These are phyloP conservation scores for Tylopilus sp. DNA, from an alignment of 1,284 basidiomycete genomes.

Conservation along the genomic window DNA sequence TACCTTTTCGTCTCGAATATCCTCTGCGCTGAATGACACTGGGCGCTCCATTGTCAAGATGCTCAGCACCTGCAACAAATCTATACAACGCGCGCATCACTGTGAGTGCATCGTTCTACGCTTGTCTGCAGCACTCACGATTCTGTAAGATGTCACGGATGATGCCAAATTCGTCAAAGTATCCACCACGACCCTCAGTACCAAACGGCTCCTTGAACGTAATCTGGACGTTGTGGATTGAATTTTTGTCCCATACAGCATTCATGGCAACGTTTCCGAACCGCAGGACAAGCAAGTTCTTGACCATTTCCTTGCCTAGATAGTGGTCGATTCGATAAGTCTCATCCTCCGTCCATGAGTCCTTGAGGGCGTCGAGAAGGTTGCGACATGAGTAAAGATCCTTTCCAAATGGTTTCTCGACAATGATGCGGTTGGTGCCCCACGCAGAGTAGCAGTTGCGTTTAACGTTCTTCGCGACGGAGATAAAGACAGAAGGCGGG, in stretches of 20 bases:
- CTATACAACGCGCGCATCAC: constrained; percentile 41
- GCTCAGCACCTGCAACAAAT: constrained; percentile 88
- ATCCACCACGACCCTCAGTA: constrained; percentile 94
- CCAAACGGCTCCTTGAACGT: constrained; percentile 99
- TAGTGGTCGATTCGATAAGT: constrained; percentile 98
- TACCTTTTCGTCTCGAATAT: constrained; percentile 96
- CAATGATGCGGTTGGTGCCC: constrained; percentile 82
- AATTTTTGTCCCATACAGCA: constrained; percentile 90
- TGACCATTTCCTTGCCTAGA: constrained; percentile 98
- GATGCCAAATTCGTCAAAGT: constrained; percentile 98
- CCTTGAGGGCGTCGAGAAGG: constrained; percentile 76
- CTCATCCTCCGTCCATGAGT: constrained; percentile 91
- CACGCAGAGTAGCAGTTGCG: constrained; percentile 72
- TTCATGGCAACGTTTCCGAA: constrained; percentile 91
- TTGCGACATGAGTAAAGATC: constrained; percentile 84
- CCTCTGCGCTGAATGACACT: constrained; percentile 94
- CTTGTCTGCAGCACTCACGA: constrained; percentile 55
- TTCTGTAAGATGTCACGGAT: constrained; percentile 96
- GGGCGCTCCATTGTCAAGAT: constrained; percentile 95
- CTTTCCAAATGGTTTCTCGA: constrained; percentile 97
- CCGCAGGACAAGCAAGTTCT: constrained; percentile 90
- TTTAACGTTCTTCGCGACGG: constrained; percentile 80
- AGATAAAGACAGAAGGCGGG: constrained; percentile 89
- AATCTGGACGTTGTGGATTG: constrained; percentile 93
- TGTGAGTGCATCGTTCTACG: constrained; percentile 8